phyloP scores from a whole-genome alignment of 805 yeast species.

The Yamadazyma sp. region DNA sequence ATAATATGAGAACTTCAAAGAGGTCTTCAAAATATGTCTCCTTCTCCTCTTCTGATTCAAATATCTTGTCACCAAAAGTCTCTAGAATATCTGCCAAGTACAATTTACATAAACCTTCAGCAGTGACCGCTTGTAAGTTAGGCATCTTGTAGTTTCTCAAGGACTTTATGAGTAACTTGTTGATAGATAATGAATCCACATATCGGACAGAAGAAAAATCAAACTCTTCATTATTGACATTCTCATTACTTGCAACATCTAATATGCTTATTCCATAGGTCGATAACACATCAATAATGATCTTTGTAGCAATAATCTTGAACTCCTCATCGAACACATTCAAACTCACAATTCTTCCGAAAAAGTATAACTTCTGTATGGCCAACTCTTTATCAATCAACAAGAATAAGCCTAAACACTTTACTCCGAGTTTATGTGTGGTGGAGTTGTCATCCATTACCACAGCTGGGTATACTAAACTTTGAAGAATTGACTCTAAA shows the following conservation, averaged over 20 bases:
- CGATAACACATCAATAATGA: constrained; percentile 75
- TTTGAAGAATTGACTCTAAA: constrained; percentile 66
- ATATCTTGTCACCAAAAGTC: constrained; percentile 49
- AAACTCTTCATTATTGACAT: constrained; percentile 31
- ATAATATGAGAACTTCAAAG: constrained; percentile 65
- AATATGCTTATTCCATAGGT: constrained; percentile 72
- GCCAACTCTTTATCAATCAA: constrained; percentile 65
- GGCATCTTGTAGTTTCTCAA: constrained; percentile 58
- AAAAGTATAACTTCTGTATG: constrained; percentile 57
- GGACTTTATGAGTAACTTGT: constrained; percentile 67
- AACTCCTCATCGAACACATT: constrained; percentile 59
- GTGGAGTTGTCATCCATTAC: constrained; percentile 45
- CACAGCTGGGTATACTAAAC: constrained; percentile 79
- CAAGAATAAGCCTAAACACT: constrained; percentile 78
- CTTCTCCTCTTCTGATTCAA: constrained; percentile 16
- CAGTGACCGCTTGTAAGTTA: constrained; percentile 73
- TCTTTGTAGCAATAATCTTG: constrained; percentile 61
- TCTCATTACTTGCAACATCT: constrained; percentile 48
- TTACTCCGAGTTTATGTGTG: constrained; percentile 64
- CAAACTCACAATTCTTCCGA: constrained; percentile 63
- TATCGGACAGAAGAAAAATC: constrained; percentile 24
- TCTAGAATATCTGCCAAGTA: constrained; percentile 72
- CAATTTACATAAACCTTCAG: constrained; percentile 83
- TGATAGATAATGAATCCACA: constrained; percentile 65
- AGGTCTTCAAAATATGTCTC: constrained; percentile 34